phyloP scores from a whole-genome alignment of 139 green algal species.

The Chlamydomonas eustigma region DNA sequence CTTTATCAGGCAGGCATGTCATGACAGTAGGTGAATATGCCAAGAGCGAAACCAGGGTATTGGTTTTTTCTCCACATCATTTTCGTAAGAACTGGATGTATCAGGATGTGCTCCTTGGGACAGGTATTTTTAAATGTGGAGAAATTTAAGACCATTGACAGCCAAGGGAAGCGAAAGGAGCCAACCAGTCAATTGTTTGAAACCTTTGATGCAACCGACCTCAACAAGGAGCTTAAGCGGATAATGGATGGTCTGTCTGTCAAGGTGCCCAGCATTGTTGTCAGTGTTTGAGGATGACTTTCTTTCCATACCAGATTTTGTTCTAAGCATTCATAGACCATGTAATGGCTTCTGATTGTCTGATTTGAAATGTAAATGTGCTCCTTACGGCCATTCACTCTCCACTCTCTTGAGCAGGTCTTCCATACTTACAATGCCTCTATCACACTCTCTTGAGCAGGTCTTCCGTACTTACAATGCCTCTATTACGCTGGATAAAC shows the following conservation, averaged over 20 bases:
- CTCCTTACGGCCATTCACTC: neutral
- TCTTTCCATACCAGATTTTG: no score
- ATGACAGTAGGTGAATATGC: no score
- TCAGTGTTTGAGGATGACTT: no score
- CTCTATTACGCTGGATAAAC: conserved; percentile 83
- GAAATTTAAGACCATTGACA: conserved; percentile 60
- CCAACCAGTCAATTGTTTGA: conserved; percentile 90
- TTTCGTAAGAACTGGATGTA: no score
- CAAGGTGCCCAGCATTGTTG: conserved; percentile 84
- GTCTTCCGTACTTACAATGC: conserved; percentile 99
- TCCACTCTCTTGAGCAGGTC: conserved; percentile 52
- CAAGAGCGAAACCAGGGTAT: no score
- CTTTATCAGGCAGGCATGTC: no score
- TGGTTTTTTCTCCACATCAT: no score
- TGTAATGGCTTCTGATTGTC: no score
- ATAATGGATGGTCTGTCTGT: conserved; percentile 94
- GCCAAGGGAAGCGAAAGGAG: conserved; percentile 61
- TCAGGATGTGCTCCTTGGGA: neutral
- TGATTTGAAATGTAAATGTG: no score
- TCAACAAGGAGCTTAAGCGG: conserved; percentile 93
- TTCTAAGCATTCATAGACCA: no score
- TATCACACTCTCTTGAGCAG: conserved; percentile 58
- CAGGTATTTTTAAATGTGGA: conserved; percentile 74
- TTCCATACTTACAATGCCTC: conserved; percentile 99
- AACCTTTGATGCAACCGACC: conserved; percentile 77